Conservation (phyloP, 2,329 filamentous ascomycete genomes). For the Rhexocercosporidium sp. region DNA sequence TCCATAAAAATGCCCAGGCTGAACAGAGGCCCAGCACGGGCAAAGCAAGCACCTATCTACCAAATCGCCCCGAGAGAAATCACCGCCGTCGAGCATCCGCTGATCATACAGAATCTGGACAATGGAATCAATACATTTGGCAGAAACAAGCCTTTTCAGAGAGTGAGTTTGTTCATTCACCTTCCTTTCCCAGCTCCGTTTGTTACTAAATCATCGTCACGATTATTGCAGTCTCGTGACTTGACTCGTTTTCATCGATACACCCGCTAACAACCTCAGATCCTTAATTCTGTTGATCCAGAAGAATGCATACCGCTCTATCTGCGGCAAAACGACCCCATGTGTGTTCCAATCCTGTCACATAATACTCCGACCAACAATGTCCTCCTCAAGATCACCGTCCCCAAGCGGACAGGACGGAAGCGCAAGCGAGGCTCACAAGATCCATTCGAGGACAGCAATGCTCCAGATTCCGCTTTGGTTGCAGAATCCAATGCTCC, state of each 20-base stretch:
- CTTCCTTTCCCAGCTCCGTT: background rate
- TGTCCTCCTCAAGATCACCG: slow-evolving; percentile 81
- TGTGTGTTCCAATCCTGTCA: slow-evolving; percentile 79
- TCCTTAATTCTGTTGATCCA: slow-evolving; percentile 50
- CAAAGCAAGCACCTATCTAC: slow-evolving; percentile 49
- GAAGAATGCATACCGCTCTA: slow-evolving; percentile 68
- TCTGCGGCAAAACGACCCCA: slow-evolving; percentile 78
- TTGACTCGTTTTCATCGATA: background rate
- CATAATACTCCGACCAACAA: slow-evolving; percentile 80
- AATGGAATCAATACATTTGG: slow-evolving; percentile 68
- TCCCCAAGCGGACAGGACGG: slow-evolving; percentile 85
- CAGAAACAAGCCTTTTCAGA: slow-evolving; percentile 34
- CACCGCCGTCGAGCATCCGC: slow-evolving; percentile 70
- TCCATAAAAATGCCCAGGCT: slow-evolving; percentile 9
- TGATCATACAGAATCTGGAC: slow-evolving; percentile 67
- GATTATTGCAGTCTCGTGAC: slow-evolving; percentile 28
- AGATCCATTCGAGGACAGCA: slow-evolving; percentile 50
- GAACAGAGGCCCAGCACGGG: slow-evolving; percentile 6
- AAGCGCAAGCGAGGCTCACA: slow-evolving; percentile 82
- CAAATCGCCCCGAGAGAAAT: slow-evolving; percentile 57
- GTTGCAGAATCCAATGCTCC: background rate
- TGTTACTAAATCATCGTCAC: background rate
- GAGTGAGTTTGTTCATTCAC: slow-evolving; percentile 37
- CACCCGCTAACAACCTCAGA: slow-evolving; percentile 41
- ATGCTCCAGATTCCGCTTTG: background rate